Evolutionary conservation across 768 basidiomycete genomes (phyloP), one percentile per base, ranked within the genome.

Genomic region (Tricholoma sp.): DNA sequence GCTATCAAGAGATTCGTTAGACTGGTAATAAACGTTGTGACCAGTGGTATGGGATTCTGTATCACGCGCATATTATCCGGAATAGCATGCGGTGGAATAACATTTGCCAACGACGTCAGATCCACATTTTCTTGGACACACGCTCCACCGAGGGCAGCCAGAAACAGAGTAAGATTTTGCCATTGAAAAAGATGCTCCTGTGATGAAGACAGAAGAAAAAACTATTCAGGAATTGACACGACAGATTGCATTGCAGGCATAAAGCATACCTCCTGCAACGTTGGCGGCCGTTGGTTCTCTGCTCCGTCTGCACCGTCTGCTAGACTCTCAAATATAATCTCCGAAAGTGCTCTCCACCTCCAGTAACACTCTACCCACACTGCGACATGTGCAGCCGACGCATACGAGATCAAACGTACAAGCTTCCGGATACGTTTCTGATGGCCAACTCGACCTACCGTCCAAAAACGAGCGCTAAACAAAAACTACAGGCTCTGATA

Each of bases 341-440:
- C 88, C 12, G 81, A 81, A 44, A 92, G 69, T 5, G 75, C 70
- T 28, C 77, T 76, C 89, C 90, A 93, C 49, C 89, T 76, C 74
- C 80, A 85, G 67, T 86, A 92, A 58, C 83, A 86, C 64, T 94
- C 91, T 59, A 86, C 78, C 91, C 91, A 94, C 2, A 90, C 86
- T 0, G 87, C 88, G 18, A 88, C 74, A 52, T 90, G 83, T n/a
- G 83, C 79, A 1, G 84, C 80, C 31, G 81, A 80, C 12, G 87
- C 83, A 29, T 80, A 81, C 1, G 83, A 78, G 47, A 91, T 76
- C 53, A 82, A 66, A 6, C 88, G 81, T 51, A 92, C 68, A 24
- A 90, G 72, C 67, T 84, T 88, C 13, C 92, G 78, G 29, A 91
- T 80, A 2, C 91, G 82, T 68, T 88, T 92, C 72, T 94, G 91